Base-by-base conservation (phyloP, 1,284 basidiomycete genomes). In the Heterobasidion irregulare region DNA sequence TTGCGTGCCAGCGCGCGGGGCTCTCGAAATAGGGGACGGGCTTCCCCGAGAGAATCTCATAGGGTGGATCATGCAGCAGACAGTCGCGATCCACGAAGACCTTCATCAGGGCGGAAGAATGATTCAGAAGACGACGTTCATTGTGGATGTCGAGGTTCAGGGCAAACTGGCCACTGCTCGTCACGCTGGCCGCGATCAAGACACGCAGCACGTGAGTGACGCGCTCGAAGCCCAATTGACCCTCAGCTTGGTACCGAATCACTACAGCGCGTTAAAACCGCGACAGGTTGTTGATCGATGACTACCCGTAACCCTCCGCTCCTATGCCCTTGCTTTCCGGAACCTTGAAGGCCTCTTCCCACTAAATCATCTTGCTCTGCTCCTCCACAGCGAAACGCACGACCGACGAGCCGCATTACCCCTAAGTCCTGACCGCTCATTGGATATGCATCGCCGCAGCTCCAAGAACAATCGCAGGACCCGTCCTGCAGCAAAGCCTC, bases 21-120 rank as follows among this genome's bases (percentile, higher is more conserved):
- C 63, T 66, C 59, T 73, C 70, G 6, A 64, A 57, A 56, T 70
- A 71, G 2, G 66, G 63, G 7, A 66, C 60, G 6, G 63, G 59
- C 9, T 59, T 57, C 5, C 70, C 70, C 15, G 65, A 66, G 13
- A 71, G 58, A 32, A 70, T 66, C 53, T 72, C 70, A 41, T 64
- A 60, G 5, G 65, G 65, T 15, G 71, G 70, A 49, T 69, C 50
- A 53, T 72, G 71, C 0, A 65, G 53, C 35, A 65, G 60, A 50
- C 60, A 64, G 33, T 58, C 61, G 5, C 49, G 19, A 35, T 63
- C 54, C 54, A 59, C 56, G 50, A 62, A 58, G 52, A 70, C 61
- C 2, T 65, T 68, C 55, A 59, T 76, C 16, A 70, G 66, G 58
- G 47, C 45, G 59, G 19, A 54, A n/a, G 10, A 10, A 41, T 10